phyloP scores from a whole-genome alignment of 805 yeast species.

The Kodamaea sagamina region DNA sequence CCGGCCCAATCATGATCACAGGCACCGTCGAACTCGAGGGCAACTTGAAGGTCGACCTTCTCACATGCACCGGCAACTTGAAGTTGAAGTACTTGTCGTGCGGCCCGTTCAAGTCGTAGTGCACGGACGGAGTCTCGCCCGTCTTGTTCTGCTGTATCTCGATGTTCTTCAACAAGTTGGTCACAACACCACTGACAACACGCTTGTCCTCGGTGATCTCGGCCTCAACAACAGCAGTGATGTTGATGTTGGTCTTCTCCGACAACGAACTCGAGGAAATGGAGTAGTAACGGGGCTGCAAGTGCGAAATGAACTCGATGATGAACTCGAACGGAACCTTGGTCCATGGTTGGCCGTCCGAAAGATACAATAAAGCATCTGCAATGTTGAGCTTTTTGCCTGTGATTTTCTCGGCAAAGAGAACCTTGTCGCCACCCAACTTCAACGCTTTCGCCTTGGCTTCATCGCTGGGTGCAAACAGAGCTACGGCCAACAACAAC shows the following conservation, averaged over 20 bases:
- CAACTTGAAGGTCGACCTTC: constrained; percentile 92
- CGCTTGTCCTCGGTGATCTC: constrained; percentile 31
- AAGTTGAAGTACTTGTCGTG: constrained; percentile 53
- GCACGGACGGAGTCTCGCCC: constrained; percentile 45
- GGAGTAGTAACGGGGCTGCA: constrained; percentile 95
- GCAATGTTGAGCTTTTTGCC: constrained; percentile 68
- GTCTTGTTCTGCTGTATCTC: constrained; percentile 55
- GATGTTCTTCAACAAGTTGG: constrained; percentile 79
- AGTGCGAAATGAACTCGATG: constrained; percentile 74
- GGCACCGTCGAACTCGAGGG: constrained; percentile 86
- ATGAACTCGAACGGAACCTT: constrained; percentile 81
- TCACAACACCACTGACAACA: constrained; percentile 80
- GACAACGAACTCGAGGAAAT: constrained; percentile 85
- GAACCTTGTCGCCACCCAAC: constrained; percentile 67
- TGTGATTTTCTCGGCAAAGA: constrained; percentile 67
- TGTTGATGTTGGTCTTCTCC: constrained; percentile 72
- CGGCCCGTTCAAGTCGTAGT: constrained; percentile 84
- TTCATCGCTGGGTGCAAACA: constrained; percentile 75
- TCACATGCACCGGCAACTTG: constrained; percentile 86
- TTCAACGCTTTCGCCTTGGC: constrained; percentile 49
- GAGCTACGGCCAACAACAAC: constrained; percentile 66
- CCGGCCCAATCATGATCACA: constrained; percentile 93
- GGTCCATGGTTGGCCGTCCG: constrained; percentile 69
- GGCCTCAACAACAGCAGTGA: constrained; percentile 92
- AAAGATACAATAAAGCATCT: constrained; percentile 64